Base-by-base conservation (phyloP, 2,329 filamentous ascomycete species). In the Colletotrichum sp. region DNA sequence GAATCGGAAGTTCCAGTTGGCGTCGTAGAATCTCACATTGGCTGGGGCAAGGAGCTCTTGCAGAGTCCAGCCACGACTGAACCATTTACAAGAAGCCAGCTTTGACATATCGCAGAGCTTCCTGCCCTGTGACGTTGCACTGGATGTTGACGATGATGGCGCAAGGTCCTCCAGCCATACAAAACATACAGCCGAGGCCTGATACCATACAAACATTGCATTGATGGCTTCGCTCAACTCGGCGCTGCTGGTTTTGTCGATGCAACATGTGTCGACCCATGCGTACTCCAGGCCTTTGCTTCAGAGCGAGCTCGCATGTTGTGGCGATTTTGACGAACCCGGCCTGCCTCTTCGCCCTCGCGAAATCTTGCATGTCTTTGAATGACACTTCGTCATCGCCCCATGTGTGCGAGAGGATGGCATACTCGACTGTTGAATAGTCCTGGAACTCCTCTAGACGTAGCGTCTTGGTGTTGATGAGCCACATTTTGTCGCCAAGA, bases 321-420 rank as follows among this genome's bases (percentile, higher is more conserved):
- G 26, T 55, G 15, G 64, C 24, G 13, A 79, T 62, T 24, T 80
- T 79, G 2, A 6, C n/a, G 21, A 72, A 78, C 13, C 79, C 79
- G 6, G 24, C 24, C 39, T 34, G 34, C 6, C 7, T 26, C 28
- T 30, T 73, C 9, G 70, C 69, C 1, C 16, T 32, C 3, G 26
- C 2, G 9, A 39, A 1, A 13, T 6, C 8, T 10, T 18, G 12
- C 49, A 81, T 76, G 12, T 81, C 78, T 13, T 77, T 76, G 55
- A 80, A 81, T 2, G 72, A 66, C 36, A 82, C 77, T 24, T 83
- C 82, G 4, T 77, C 77, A 0, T 72, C 62, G 3, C 73, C 80
- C 81, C 80, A 83, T 0, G 79, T 81, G 71, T 83, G 81, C 6
- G 80, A 82, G 18, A 81, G 76, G 7, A 81, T 81, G 6, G 80